Percentiles rank a stretch among this genome's conserved stretches.
phyloP scores from a whole-genome alignment of 305 asterid genomes.

The Fraxinus paxiana region DNA sequence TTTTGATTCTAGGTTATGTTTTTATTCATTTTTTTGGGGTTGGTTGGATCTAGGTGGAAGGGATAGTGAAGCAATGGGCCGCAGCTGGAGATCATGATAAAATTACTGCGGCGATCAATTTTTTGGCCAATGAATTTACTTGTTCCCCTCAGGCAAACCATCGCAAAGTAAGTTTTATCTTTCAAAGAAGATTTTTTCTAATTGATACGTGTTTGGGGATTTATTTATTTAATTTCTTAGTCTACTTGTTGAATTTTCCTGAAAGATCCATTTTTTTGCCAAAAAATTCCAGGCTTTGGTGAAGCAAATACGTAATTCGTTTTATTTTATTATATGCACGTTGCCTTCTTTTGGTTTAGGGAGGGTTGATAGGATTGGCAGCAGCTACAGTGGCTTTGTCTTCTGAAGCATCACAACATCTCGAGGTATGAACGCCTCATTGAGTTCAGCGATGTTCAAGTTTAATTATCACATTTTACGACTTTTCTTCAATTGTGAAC shows the following conservation, averaged over 20 bases:
- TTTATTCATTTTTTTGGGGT: slow-evolving; percentile 10
- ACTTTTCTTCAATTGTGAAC: background rate
- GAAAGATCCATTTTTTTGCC: background rate
- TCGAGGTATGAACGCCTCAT: slow-evolving; percentile 57
- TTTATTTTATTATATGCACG: background rate
- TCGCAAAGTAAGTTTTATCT: slow-evolving; percentile 57
- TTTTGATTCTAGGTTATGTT: slow-evolving; percentile 6
- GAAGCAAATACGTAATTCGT: background rate
- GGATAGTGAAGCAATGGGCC: slow-evolving; percentile 80
- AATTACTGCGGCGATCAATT: slow-evolving; percentile 72
- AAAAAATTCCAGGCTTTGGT: background rate
- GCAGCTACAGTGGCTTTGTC: slow-evolving; percentile 98
- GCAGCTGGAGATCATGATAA: slow-evolving; percentile 69
- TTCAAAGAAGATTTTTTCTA: background rate
- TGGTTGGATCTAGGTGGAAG: slow-evolving; percentile 78
- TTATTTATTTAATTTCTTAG: slow-evolving; percentile 9
- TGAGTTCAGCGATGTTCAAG: background rate
- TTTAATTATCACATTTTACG: background rate
- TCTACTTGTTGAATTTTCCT: background rate
- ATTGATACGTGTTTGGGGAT: background rate
- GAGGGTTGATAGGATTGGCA: slow-evolving; percentile 95
- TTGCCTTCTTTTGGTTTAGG: slow-evolving; percentile 41
- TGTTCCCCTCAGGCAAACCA: slow-evolving; percentile 87
- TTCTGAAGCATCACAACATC: slow-evolving; percentile 88
- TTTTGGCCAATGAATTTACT: slow-evolving; percentile 71